Conservation (phyloP, 805 yeast genomes). For the Kuraishia cidri region DNA sequence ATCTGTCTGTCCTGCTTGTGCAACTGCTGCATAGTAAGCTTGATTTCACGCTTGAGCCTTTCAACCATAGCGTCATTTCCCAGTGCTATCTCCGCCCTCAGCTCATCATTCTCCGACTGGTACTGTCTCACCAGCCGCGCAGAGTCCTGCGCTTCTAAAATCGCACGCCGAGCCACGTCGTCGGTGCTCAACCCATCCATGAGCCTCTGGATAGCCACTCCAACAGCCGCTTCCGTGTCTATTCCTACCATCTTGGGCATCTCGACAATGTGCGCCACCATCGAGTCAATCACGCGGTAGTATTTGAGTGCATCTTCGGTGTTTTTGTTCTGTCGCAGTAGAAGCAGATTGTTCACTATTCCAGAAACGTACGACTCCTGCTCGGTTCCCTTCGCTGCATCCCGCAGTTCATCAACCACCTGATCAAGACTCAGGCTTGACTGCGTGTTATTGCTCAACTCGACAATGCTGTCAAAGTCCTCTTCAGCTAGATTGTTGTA, state of each 20-base stretch:
- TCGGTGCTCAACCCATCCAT: constrained; percentile 63
- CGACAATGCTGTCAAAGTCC: constrained; percentile 34
- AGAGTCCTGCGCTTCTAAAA: constrained; percentile 43
- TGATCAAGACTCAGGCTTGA: not conserved
- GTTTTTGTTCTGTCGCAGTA: constrained; percentile 4
- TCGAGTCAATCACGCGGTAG: constrained; percentile 1
- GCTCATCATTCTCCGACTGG: constrained; percentile 8
- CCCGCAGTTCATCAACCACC: constrained; percentile 15
- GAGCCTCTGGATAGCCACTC: constrained; percentile 54
- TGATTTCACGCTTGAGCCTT: not conserved
- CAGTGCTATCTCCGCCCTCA: constrained; percentile 14
- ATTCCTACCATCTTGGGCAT: constrained; percentile 7
- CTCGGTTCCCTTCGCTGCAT: constrained; percentile 9
- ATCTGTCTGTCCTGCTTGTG: not conserved
- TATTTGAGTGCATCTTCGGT: too few species aligned
- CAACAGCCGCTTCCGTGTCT: constrained; percentile 21
- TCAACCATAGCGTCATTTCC: constrained; percentile 4
- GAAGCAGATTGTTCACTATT: constrained; percentile 7
- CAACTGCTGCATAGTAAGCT: not conserved
- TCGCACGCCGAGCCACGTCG: constrained; percentile 65
- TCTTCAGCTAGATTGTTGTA: constrained; percentile 47
- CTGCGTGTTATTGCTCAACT: not conserved
- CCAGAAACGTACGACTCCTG: constrained; percentile 1
- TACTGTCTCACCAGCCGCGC: constrained; percentile 17
- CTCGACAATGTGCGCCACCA: not conserved